A percentile compares a stretch with the other conserved stretches of the same genome.
phyloP scores from a whole-genome alignment of 805 yeast species.

The Myxozyma geophila region DNA sequence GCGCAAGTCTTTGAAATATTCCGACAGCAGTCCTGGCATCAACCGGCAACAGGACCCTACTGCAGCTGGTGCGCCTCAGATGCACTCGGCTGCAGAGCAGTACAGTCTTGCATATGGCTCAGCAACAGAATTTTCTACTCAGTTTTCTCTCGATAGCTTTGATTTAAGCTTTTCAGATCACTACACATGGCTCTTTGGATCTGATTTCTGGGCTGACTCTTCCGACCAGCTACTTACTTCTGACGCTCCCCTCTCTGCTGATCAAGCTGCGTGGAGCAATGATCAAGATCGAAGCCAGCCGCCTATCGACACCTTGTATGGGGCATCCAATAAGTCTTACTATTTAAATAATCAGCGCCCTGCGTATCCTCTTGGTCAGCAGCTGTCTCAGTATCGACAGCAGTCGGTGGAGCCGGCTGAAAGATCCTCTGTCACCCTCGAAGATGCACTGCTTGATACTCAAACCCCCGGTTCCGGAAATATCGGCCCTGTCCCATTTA shows the following conservation, averaged over 20 bases:
- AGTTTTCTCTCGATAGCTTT: constrained; percentile 33
- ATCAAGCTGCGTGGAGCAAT: background rate
- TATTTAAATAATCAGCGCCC: background rate
- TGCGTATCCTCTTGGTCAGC: background rate
- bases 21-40: background rate
- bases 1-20: background rate
- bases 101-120: constrained; percentile 18
- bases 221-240: constrained; percentile 12
- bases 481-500: constrained; percentile 15
- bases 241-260: background rate
- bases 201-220: constrained; percentile 37
- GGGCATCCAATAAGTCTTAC: background rate
- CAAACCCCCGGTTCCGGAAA: constrained; percentile 4
- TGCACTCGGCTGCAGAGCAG: constrained; percentile 8
- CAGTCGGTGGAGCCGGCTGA: constrained; percentile 1
- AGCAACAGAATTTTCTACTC: constrained; percentile 18
- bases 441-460: constrained; percentile 8
- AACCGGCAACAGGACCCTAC: too few relatives aligned
- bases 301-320: background rate
- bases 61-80: background rate
- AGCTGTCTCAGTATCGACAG: background rate
- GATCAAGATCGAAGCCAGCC: background rate
- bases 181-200: constrained; percentile 42
- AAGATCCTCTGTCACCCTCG: constrained; percentile 14
- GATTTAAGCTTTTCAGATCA: constrained; percentile 39